Evolutionary conservation across 306 rosid species (phyloP).

Genomic region (Sechiopsis laciniata): DNA sequence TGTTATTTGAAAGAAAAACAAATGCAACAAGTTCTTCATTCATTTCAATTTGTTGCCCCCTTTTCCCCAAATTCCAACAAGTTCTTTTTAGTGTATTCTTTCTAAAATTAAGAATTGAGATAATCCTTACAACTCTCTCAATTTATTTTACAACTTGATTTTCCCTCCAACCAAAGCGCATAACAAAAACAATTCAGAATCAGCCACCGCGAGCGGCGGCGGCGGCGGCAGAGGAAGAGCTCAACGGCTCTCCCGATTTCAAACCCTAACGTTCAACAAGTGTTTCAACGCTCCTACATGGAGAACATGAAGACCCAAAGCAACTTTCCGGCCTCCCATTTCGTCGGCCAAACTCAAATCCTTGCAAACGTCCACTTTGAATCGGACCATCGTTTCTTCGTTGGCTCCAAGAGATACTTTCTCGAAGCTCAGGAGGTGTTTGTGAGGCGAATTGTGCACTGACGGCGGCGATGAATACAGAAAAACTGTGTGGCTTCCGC

Average conservation of each 20-base stretch:
- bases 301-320: constrained; percentile 66
- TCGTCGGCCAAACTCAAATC: constrained; percentile 88
- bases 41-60: no score
- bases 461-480: constrained; percentile 66
- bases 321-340: constrained; percentile 62
- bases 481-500: constrained; percentile 63
- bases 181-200: neutral
- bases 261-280: constrained; percentile 60
- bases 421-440: constrained; percentile 71
- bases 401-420: constrained; percentile 51
- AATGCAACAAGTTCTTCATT: no score
- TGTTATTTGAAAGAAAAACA: no score
- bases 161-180: constrained; percentile 4
- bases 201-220: neutral
- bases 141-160: constrained; percentile 29
- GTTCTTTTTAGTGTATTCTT: no score
- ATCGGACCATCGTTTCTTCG: constrained; percentile 47
- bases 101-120: neutral
- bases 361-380: constrained; percentile 76
- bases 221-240: no score
- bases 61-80: no score
- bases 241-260: constrained; percentile 23
- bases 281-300: constrained; percentile 82
- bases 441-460: constrained; percentile 67
- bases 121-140: constrained; percentile 25